phyloP scores from a whole-genome alignment of 805 yeast species.

The Tetrapisispora phaffii region DNA sequence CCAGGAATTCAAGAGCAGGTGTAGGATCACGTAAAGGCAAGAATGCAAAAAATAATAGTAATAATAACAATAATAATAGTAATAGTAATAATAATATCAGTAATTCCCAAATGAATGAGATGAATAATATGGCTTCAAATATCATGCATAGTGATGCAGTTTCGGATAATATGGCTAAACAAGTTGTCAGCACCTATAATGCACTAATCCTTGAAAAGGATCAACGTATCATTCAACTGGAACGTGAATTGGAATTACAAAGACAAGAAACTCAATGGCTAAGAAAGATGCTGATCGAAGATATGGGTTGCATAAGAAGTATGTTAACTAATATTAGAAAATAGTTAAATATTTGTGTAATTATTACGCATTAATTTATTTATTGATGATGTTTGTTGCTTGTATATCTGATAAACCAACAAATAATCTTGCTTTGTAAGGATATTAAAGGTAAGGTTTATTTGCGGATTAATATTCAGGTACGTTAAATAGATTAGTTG shows the following conservation, averaged over 20 bases:
- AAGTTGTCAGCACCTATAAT: constrained; percentile 21
- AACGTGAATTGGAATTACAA: constrained; percentile 26
- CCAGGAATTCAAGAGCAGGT: background rate
- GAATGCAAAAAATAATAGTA: background rate
- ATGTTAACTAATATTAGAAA: constrained; percentile 20
- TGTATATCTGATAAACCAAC: no score
- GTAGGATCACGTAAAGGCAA: constrained; percentile 1
- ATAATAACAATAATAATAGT: no score
- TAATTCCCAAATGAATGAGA: background rate
- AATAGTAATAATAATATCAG: background rate
- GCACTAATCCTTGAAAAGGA: constrained; percentile 25
- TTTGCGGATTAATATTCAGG: no score
- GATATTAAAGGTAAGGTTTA: no score
- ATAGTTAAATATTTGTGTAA: background rate
- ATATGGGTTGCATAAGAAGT: constrained; percentile 29
- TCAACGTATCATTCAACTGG: constrained; percentile 22
- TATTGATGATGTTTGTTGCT: background rate
- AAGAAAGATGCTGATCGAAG: constrained; percentile 29
- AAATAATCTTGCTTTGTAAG: no score
- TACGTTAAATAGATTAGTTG: no score
- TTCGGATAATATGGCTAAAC: constrained; percentile 12
- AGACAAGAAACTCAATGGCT: constrained; percentile 29
- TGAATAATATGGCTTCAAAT: constrained; percentile 1
- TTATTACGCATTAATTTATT: background rate
- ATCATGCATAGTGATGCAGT: background rate